phyloP scores from a whole-genome alignment of 768 basidiomycete species.

The Psilocybe sp. region DNA sequence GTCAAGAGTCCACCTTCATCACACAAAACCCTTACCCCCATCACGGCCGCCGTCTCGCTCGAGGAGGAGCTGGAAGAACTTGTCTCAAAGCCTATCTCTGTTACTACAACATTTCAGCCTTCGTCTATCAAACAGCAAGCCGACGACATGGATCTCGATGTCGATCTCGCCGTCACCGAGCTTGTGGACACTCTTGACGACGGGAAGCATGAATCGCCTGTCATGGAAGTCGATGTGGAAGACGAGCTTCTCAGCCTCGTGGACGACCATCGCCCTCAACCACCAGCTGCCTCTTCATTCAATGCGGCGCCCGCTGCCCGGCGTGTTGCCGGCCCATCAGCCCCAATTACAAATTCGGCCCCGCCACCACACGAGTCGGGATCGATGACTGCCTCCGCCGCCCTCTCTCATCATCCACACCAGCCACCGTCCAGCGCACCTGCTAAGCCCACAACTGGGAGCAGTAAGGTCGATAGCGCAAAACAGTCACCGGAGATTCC shows the following conservation, averaged over 20 bases:
- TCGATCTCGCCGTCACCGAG: conserved; percentile 41
- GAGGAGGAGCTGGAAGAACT: conserved; percentile 46
- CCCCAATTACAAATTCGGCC: conserved; percentile 7
- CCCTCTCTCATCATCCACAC: too few relatives aligned
- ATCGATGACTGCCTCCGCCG: too few relatives aligned
- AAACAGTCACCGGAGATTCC: not conserved
- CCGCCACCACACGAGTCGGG: conserved; percentile 14
- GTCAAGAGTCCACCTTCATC: conserved; percentile 15
- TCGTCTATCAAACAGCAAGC: conserved; percentile 28
- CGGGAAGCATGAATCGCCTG: conserved; percentile 17
- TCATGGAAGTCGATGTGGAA: conserved; percentile 48
- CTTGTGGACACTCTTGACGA: conserved; percentile 38
- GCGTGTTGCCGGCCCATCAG: conserved; percentile 15
- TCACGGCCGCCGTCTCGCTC: conserved; percentile 31
- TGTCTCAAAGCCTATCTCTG: conserved; percentile 22
- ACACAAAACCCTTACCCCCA: conserved; percentile 15
- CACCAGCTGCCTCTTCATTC: conserved; percentile 8
- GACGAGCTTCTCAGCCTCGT: conserved; percentile 70
- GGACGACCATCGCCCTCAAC: conserved; percentile 42
- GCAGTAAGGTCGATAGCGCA: too few relatives aligned
- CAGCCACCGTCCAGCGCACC: too few relatives aligned
- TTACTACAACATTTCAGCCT: conserved; percentile 14
- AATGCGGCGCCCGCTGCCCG: conserved; percentile 9
- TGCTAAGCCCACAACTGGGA: too few relatives aligned
- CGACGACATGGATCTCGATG: conserved; percentile 40